Evolutionary conservation across 768 basidiomycete species (phyloP), one percentile per base, ranked within the genome.

Genomic region (Pleurotus ostreatus): DNA sequence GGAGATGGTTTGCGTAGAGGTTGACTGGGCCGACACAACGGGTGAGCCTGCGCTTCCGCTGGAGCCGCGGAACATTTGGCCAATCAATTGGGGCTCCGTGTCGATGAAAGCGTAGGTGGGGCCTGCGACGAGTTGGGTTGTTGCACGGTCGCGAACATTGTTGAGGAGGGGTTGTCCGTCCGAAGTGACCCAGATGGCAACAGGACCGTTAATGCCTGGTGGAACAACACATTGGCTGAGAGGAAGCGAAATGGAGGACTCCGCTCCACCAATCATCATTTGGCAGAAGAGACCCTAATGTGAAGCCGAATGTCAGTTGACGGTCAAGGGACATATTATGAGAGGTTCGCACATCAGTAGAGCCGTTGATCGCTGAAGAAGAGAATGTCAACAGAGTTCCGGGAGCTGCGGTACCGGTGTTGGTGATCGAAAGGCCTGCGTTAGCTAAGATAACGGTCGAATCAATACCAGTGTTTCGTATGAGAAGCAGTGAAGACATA

Each of bases 31-130:
- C 9, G 62, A 40, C 2, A 59, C 60, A 13, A 60, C 59, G 1
- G 55, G 22, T 22, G 12, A 58, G 41, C 53, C 53, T 11, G 58
- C 34, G 16, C 55, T 52, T 15, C 41, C 45, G 34, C 40, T 41
- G 2, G 55, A 49, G 56, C n/a, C 9, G 7, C 77, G 78, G 20
- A 75, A 74, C 49, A 84, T 67, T 59, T 76, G 65, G 49, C 74
- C 73, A 61, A 89, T 68, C 56, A 70, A 66, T 69, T 89, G 78
- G 38, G 79, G 73, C 57, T 73, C 60, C 22, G 78, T 77, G 71
- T 90, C 85, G 65, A 88, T 77, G 76, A 88, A 89, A 12, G 79
- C 72, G 55, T 89, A 69, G 2, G 78, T 71, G 5, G 92, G 92
- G 25, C 92, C 91, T 2, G 89, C 89, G 58, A 92, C 71, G 66